Conservation (phyloP, 2,329 filamentous ascomycete species). For the Colletotrichum spaethianum region DNA sequence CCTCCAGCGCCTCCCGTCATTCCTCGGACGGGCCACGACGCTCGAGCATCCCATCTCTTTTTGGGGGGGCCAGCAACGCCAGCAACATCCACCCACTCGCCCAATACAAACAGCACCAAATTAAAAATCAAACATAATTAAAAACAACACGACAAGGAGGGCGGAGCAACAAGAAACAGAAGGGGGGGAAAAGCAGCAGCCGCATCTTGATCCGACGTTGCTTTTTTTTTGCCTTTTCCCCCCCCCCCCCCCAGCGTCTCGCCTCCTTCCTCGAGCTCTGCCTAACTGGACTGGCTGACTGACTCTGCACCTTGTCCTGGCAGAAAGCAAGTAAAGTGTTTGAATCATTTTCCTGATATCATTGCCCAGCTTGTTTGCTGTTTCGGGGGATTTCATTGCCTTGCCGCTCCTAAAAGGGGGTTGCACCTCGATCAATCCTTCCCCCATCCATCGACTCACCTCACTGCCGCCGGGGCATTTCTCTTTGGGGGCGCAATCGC, state of each 20-base stretch:
- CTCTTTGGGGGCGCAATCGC: not conserved
- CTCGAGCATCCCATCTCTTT: conserved; percentile 7
- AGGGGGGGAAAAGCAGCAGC: not conserved
- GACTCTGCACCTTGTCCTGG: not conserved
- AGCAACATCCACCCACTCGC: not conserved
- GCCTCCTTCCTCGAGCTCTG: not conserved
- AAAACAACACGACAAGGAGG: not conserved
- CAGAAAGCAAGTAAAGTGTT: not conserved
- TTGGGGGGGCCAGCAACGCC: too few relatives aligned
- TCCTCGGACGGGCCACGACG: not conserved
- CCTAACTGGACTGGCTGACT: not conserved
- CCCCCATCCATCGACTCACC: not conserved
- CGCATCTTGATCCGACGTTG: not conserved
- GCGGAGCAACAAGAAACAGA: not conserved
- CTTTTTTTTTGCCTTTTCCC: not conserved
- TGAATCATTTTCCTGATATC: too few relatives aligned
- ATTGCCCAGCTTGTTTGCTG: not conserved
- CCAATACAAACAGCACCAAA: not conserved
- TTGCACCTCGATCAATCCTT: not conserved
- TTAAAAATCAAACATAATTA: too few relatives aligned
- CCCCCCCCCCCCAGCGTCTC: not conserved
- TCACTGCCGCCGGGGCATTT: not conserved
- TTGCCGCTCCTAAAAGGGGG: not conserved
- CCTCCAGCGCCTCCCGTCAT: not conserved
- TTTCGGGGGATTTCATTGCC: not conserved